Percentiles rank a stretch among this genome's conserved stretches.
These are phyloP conservation scores for Batkoa obscura DNA, from an alignment of 371 early-diverging fungal genomes.

Conservation along the genomic window DNA sequence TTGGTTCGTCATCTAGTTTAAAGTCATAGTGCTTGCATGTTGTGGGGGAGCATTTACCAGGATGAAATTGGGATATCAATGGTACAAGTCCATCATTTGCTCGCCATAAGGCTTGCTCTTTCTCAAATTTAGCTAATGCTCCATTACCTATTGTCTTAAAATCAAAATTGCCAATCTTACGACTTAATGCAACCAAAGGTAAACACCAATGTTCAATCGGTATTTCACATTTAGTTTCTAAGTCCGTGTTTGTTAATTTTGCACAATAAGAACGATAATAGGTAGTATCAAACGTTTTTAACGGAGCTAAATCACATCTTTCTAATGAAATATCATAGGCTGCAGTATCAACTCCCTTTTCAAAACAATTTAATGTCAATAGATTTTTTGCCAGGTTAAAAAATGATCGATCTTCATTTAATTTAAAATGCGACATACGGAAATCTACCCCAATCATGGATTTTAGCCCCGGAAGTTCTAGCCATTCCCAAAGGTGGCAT, in stretches of 20 bases:
- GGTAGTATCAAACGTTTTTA: neutral
- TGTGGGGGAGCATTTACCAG: neutral
- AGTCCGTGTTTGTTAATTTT: neutral
- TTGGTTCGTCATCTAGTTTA: neutral
- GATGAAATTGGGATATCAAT: neutral
- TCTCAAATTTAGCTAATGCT: neutral
- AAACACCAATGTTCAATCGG: neutral
- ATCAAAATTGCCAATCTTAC: neutral
- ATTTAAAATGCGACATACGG: neutral
- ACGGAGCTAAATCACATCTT: neutral
- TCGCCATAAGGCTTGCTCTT: neutral
- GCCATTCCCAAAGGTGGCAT: neutral
- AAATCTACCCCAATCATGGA: neutral
- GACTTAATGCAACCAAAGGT: neutral
- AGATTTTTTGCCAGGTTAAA: neutral
- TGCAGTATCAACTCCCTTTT: neutral
- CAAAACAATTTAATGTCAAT: neutral
- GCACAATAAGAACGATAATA: neutral
- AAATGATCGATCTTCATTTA: neutral
- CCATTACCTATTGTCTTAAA: neutral
- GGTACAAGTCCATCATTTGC: neutral
- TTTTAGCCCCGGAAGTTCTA: neutral
- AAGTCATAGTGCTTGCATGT: neutral
- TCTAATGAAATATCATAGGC: neutral
- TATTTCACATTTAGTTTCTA: neutral